These are phyloP conservation scores for Castanopsis chinensis DNA, from an alignment of 306 rosid species.

Conservation along the genomic window DNA sequence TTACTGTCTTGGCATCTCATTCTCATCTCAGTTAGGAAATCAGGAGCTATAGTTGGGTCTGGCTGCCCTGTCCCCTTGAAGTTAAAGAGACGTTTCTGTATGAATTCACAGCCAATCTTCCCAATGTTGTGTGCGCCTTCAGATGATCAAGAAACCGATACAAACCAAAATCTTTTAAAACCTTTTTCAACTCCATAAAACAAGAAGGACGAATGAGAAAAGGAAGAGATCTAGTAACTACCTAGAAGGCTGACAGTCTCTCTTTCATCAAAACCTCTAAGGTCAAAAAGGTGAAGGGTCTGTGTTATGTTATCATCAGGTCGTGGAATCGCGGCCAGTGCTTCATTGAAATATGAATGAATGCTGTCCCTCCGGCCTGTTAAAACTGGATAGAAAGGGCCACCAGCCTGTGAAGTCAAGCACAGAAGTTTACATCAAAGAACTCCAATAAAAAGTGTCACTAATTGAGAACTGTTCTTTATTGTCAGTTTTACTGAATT, in stretches of 20 bases:
- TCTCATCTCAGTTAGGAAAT: too few species aligned
- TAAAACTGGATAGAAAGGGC: too few species aligned
- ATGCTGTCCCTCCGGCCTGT: too few species aligned
- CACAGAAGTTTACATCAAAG: not conserved
- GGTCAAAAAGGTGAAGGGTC: slow-evolving; percentile 54
- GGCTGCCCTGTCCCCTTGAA: too few species aligned
- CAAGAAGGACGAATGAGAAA: not conserved
- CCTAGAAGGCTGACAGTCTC: slow-evolving; percentile 93
- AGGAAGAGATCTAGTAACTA: slow-evolving; percentile 1
- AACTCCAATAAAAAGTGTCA: not conserved
- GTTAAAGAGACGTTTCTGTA: too few species aligned
- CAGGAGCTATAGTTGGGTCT: too few species aligned
- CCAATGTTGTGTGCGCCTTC: slow-evolving; percentile 91
- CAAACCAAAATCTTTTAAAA: not conserved
- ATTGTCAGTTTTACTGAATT: not conserved
- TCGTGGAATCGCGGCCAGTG: slow-evolving; percentile 60
- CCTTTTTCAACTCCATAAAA: slow-evolving; percentile 2
- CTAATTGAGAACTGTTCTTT: too few species aligned
- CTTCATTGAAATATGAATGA: slow-evolving; percentile 48
- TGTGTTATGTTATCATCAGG: slow-evolving; percentile 61
- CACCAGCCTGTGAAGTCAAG: too few species aligned
- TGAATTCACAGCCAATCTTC: slow-evolving; percentile 67
- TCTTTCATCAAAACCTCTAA: slow-evolving; percentile 70
- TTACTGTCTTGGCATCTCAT: slow-evolving; percentile 34
- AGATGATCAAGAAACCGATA: slow-evolving; percentile 24